Evolutionary conservation across 2,329 filamentous ascomycete species (phyloP).

Genomic region (Cordyceps farinosa): DNA sequence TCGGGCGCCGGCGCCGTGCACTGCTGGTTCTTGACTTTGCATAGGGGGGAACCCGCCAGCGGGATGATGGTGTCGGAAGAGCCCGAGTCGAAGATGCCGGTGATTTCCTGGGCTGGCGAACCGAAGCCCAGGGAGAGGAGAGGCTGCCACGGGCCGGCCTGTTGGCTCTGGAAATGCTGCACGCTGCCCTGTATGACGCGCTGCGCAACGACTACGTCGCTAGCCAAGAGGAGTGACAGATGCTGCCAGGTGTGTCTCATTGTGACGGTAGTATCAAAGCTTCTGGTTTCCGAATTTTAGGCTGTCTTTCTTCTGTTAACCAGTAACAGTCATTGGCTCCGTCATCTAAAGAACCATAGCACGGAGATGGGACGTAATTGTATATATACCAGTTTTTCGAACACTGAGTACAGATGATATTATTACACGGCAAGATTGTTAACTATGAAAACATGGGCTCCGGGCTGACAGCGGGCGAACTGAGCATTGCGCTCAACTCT

Average conservation of each 20-base stretch:
- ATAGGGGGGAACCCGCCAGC: background rate
- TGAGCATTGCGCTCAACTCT: conserved; percentile 4
- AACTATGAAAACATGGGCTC: no score
- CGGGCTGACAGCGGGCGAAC: background rate
- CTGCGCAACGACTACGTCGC: conserved; percentile 2
- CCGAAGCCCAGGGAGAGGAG: conserved; percentile 4
- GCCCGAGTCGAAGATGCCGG: conserved; percentile 12
- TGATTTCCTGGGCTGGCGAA: conserved; percentile 3
- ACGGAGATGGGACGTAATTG: background rate
- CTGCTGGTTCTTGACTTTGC: conserved; percentile 6
- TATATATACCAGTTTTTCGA: background rate
- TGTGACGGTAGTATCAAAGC: background rate
- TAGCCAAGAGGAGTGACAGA: background rate
- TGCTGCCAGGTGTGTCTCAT: conserved; percentile 10
- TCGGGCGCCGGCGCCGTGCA: background rate
- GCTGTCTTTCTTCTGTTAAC: background rate
- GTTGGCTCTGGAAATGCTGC: conserved; percentile 9
- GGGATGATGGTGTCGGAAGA: conserved; percentile 9
- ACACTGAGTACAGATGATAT: background rate
- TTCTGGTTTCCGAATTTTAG: background rate
- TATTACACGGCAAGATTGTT: background rate
- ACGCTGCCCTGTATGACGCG: conserved; percentile 9
- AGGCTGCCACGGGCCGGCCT: conserved; percentile 6
- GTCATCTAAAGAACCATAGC: background rate
- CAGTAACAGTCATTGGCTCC: background rate